These are phyloP conservation scores for Candida ascalaphidarum DNA, from an alignment of 805 yeast genomes.

Conservation along the genomic window DNA sequence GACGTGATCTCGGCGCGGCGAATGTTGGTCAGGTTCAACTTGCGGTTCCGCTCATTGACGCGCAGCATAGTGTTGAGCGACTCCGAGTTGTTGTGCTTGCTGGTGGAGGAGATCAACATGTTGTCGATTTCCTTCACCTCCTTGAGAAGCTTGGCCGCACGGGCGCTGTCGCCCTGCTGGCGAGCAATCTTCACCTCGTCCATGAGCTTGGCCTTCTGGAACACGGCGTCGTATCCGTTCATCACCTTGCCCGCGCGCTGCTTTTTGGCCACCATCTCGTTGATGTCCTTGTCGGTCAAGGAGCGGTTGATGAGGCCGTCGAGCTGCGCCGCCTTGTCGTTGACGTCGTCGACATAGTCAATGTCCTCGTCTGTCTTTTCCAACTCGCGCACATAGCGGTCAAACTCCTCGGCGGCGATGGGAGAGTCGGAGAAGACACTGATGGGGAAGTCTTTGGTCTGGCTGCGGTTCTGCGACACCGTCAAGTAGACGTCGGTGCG, in stretches of 20 bases:
- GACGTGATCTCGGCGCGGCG: slow-evolving; percentile 72
- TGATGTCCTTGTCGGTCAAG: slow-evolving; percentile 65
- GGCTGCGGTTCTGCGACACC: slow-evolving; percentile 75
- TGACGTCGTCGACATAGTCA: slow-evolving; percentile 59
- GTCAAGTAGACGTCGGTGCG: slow-evolving; percentile 48
- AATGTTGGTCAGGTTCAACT: slow-evolving; percentile 65
- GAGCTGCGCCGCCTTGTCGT: slow-evolving; percentile 56
- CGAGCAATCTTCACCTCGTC: slow-evolving; percentile 71
- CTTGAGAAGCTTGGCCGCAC: slow-evolving; percentile 18
- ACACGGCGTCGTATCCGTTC: slow-evolving; percentile 63
- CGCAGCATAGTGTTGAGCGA: slow-evolving; percentile 48
- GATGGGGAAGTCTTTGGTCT: slow-evolving; percentile 68
- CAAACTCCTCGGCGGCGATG: slow-evolving; percentile 64
- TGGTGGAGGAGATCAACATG: slow-evolving; percentile 34
- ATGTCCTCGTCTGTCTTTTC: slow-evolving; percentile 45
- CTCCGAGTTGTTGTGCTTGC: slow-evolving; percentile 24
- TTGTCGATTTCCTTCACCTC: slow-evolving; percentile 37
- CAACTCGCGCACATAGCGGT: slow-evolving; percentile 55
- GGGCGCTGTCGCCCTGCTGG: slow-evolving; percentile 37
- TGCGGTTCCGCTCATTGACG: slow-evolving; percentile 81
- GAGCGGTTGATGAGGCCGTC: slow-evolving; percentile 55
- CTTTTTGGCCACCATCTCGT: slow-evolving; percentile 69
- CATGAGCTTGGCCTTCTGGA: slow-evolving; percentile 60
- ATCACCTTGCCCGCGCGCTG: slow-evolving; percentile 41
- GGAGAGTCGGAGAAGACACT: slow-evolving; percentile 72